Base-by-base conservation (phyloP, 371 early-diverging fungal genomes). In the Saksenaea oblongispora region DNA sequence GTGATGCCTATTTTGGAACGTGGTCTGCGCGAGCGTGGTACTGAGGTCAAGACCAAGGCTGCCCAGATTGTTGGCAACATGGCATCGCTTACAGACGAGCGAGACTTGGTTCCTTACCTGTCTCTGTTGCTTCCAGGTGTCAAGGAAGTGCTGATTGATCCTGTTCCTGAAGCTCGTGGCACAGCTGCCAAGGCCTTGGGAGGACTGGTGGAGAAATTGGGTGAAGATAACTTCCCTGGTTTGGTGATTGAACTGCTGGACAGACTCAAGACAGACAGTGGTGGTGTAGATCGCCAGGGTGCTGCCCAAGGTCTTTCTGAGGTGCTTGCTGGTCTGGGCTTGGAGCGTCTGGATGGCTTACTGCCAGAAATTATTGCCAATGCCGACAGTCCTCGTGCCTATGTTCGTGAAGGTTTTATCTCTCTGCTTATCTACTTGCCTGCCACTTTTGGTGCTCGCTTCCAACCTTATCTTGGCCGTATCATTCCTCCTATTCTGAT, bases 11-110 rank as follows among this genome's bases (percentile, higher is more conserved):
- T 98, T 58, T 70, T 98, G 35, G 88, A 93, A 66, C 92, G 98
- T 61, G 99, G 98, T 64, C 79, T 98, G 75, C 86, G 88, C 31
- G 95, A 94, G 65, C 89, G 99, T 62, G 82, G 86, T 26, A 94
- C 97, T 1, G 91, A 95, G 39, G 87, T 91, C 62, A 98, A 98
- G 86, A 94, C 92, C 63, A 91, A 89, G 66, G 93, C 97, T 13
- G 94, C 98, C 15, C 97, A 98, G 82, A 96, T 98, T 74, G 93
- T 98, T 63, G 98, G 97, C 53, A 95, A 94, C 72, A 95, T 98
- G 95, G 92, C 97, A 0, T 86, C 93, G 8, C 77, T 98, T 42
- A 95, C 97, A 0, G 96, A 96, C 54, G 89, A 90, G 57, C 86
- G 89, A 63, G 98, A 98, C 58, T 79, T 98, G 71, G 78, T 91